Conservation (phyloP, 495 filamentous ascomycete species). For the Jackrogersella multiformis region DNA sequence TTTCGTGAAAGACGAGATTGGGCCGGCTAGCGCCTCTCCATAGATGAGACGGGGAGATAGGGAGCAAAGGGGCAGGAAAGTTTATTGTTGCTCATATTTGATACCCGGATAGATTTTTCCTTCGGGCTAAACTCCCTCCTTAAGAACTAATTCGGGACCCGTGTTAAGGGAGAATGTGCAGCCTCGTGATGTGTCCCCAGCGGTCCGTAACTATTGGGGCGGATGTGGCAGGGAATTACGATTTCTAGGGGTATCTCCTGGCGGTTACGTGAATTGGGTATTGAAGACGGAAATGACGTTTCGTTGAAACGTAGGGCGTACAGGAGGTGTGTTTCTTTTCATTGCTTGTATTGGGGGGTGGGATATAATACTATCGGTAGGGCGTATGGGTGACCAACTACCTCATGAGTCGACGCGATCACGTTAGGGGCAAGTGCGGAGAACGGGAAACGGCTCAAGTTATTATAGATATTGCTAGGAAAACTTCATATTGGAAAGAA, state of each 20-base stretch:
- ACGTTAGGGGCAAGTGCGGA: no score
- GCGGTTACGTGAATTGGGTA: no score
- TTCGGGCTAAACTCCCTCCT: constrained; percentile 38
- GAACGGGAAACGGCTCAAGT: no score
- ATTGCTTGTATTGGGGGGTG: no score
- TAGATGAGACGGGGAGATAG: not conserved
- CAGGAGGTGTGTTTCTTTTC: no score
- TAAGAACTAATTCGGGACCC: constrained; percentile 29
- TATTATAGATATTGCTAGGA: no score
- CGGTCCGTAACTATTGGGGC: not conserved
- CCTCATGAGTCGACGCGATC: no score
- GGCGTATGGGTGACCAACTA: no score
- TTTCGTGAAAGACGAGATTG: constrained; percentile 15
- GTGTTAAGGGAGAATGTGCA: not conserved
- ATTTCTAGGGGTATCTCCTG: not conserved
- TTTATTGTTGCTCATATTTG: constrained; percentile 40
- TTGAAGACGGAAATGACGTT: no score
- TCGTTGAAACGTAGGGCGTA: no score
- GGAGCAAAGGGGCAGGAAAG: constrained; percentile 24
- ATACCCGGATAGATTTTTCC: constrained; percentile 51
- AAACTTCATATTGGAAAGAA: no score
- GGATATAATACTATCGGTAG: no score
- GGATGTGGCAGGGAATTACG: not conserved
- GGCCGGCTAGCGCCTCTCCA: not conserved
- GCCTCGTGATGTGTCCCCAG: not conserved